These are phyloP conservation scores for Trichoderma aggressivum DNA, from an alignment of 2,329 filamentous ascomycete genomes.

Conservation along the genomic window DNA sequence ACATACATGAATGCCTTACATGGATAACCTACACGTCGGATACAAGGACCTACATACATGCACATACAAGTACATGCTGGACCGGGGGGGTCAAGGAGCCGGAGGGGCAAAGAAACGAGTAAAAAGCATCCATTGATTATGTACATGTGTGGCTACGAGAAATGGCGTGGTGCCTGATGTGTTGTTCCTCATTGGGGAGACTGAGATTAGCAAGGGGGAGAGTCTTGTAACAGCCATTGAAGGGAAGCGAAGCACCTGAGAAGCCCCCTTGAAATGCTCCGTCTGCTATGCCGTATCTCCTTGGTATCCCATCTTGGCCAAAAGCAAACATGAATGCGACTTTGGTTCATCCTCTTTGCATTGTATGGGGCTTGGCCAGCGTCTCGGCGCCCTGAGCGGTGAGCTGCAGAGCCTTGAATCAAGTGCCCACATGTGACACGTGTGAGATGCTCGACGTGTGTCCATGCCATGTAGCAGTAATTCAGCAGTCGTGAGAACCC, in stretches of 20 bases:
- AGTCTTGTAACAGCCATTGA: neutral
- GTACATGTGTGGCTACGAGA: neutral
- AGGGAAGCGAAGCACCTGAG: neutral
- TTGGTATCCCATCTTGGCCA: neutral
- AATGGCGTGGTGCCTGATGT: neutral
- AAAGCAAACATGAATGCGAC: neutral
- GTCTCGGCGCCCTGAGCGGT: neutral
- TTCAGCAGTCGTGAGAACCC: constrained; percentile 2
- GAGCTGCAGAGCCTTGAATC: constrained; percentile 4
- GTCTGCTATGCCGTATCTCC: neutral
- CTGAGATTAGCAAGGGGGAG: neutral
- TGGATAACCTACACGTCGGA: neutral
- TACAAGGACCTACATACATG: neutral
- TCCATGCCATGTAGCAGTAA: neutral
- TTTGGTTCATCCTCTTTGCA: neutral
- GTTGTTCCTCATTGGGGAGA: neutral
- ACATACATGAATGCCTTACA: neutral
- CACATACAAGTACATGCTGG: neutral
- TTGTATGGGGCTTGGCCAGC: neutral
- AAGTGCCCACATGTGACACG: constrained; percentile 17
- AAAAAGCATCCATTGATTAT: neutral
- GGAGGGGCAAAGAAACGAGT: neutral
- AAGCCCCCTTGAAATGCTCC: neutral
- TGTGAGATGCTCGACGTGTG: constrained; percentile 11
- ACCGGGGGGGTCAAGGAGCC: neutral